A percentile compares a stretch with the other conserved stretches of the same genome.
These are phyloP conservation scores for Aspergillus viridinutans DNA, from an alignment of 2,329 filamentous ascomycete genomes.

Conservation along the genomic window DNA sequence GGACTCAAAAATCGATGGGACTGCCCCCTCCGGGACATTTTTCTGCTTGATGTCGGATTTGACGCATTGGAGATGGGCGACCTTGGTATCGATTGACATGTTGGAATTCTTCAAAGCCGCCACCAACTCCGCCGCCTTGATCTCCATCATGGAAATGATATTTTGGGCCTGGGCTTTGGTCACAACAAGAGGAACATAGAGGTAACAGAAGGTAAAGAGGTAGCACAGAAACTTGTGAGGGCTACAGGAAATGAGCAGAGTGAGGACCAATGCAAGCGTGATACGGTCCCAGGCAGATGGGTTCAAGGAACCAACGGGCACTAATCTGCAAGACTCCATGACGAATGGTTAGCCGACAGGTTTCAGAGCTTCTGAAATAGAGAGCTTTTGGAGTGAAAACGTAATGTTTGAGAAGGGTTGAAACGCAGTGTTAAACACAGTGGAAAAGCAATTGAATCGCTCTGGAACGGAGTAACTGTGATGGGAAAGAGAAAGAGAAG, in stretches of 20 bases:
- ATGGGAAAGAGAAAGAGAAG: constrained; percentile 6
- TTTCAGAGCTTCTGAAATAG: background rate
- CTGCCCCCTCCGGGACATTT: constrained; percentile 71
- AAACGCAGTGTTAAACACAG: background rate
- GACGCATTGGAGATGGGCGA: constrained; percentile 65
- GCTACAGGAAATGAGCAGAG: constrained; percentile 7
- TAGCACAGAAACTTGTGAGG: constrained; percentile 8
- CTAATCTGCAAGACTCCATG: background rate
- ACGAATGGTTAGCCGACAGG: background rate
- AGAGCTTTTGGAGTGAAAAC: background rate
- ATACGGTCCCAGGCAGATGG: background rate
- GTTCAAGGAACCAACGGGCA: background rate
- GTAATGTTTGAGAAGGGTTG: constrained; percentile 5
- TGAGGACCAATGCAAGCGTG: background rate
- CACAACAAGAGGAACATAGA: constrained; percentile 16
- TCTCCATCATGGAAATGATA: constrained; percentile 47
- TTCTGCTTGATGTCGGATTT: constrained; percentile 91
- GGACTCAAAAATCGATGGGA: constrained; percentile 75
- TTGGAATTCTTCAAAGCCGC: constrained; percentile 58
- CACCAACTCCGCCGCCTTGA: constrained; percentile 52
- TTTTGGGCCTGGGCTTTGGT: constrained; percentile 5
- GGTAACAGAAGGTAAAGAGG: constrained; percentile 5
- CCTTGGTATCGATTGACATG: constrained; percentile 64
- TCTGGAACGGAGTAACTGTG: background rate
- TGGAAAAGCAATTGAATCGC: background rate